Percentiles rank a stretch among this genome's conserved stretches.
phyloP scores from a whole-genome alignment of 169 alveolate genomes.

The Eimeria acervulina region DNA sequence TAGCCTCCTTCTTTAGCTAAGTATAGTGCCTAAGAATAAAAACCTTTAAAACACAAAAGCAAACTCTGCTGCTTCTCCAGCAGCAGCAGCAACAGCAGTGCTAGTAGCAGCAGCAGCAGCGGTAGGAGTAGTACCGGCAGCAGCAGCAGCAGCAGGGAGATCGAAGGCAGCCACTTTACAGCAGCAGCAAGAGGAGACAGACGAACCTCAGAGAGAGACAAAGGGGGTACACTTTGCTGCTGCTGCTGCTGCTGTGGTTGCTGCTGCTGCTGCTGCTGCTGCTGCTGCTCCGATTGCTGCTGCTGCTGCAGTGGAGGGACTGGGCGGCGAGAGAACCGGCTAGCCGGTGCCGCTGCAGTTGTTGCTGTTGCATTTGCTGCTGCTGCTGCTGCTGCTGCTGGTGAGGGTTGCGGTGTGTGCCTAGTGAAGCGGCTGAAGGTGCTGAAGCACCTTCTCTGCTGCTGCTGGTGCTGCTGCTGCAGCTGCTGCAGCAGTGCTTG shows the following conservation, averaged over 20 bases:
- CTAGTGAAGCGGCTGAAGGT: background rate
- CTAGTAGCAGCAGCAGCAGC: background rate
- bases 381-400: background rate
- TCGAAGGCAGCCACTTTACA: background rate
- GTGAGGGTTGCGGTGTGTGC: background rate
- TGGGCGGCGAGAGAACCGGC: conserved; percentile 7
- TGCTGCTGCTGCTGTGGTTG: background rate
- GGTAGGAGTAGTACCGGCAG: background rate
- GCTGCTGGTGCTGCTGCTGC: conserved; percentile 20
- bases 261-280: background rate
- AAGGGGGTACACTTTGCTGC: background rate
- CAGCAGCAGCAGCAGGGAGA: background rate
- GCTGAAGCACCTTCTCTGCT: background rate
- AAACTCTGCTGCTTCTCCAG: too few species aligned
- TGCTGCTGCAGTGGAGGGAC: background rate
- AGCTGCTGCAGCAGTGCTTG: background rate
- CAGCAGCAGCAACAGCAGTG: background rate
- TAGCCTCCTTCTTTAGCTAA: conserved; percentile 93
- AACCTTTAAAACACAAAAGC: too few species aligned
- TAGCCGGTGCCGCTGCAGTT: background rate
- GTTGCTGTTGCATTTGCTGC: too few species aligned
- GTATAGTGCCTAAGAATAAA: conserved; percentile 88
- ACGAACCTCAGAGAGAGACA: background rate
- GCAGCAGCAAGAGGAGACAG: background rate
- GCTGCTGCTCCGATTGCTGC: background rate